Evolutionary conservation across 2,329 filamentous ascomycete genomes (phyloP), one percentile per base, ranked within the genome.

Genomic region (Epichloe elymi): DNA sequence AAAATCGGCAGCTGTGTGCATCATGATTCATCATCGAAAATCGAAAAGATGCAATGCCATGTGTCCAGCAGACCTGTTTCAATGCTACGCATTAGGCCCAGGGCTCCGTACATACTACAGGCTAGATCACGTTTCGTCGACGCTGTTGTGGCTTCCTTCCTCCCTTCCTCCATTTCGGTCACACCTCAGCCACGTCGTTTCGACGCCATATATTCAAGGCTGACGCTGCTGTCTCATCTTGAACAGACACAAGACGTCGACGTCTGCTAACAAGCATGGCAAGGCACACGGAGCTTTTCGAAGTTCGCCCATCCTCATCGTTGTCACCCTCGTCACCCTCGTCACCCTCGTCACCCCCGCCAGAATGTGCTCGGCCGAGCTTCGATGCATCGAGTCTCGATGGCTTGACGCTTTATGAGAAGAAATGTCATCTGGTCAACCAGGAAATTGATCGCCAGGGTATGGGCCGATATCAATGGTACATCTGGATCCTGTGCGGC

Each of bases 401-500:
- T 6, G 48, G 65, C 6, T 59, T 60, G 0, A 56, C 48, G 14
- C 40, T 65, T 1, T 64, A 65, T 56, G 63, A 67, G 52, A 63
- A 65, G 51, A 67, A 67, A 53, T 66, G 65, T 51, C 57, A 63
- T 33, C 60, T 67, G 3, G 52, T 67, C 51, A 66, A 66, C 54
- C 64, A 63, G 11, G 74, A 77, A 59, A 73, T 78, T 52, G 73
- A 78, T 51, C 55, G 59, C 38, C 71, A 74, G 54, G 74, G 75
- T 39, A 75, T 78, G 72, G 74, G 74, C 3, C 63, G 61, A 49
- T 78, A 77, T 53, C 74, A 78, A 56, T 76, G 72, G 72, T 73
- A 67, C 55, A 65, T 74, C 45, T 78, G 74, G 74, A 57, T 61
- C 3, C 62, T 78, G 0, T 78, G 75, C 54, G 75, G 75, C 37